Percentiles rank a stretch among this genome's conserved stretches.
phyloP scores from a whole-genome alignment of 805 yeast genomes.

The Starmerella ratchasimensis region DNA sequence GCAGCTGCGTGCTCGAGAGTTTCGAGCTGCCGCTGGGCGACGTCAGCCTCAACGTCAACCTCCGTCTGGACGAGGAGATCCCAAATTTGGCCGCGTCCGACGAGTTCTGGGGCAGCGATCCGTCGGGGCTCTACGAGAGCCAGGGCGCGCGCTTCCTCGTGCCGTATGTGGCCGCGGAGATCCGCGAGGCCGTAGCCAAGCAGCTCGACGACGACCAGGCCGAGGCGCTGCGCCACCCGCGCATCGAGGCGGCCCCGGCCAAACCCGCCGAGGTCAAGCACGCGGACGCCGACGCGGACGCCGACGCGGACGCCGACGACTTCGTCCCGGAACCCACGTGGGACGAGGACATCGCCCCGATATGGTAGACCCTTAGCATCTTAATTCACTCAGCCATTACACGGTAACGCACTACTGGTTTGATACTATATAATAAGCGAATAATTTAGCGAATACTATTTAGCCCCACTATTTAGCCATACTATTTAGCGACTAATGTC shows the following conservation, averaged over 20 bases:
- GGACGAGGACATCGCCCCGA: constrained; percentile 8
- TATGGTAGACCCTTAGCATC: too few species aligned
- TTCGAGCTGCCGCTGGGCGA: constrained; percentile 17
- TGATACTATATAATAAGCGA: too few species aligned
- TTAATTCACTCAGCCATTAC: too few species aligned
- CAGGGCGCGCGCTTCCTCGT: constrained; percentile 15
- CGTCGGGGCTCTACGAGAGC: constrained; percentile 38
- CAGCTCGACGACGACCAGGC: constrained; percentile 3
- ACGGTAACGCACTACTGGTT: too few species aligned
- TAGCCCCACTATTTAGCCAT: too few species aligned
- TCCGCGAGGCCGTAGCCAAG: constrained; percentile 14
- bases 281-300: too few species aligned
- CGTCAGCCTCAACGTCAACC: constrained; percentile 26
- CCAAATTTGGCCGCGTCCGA: constrained; percentile 67
- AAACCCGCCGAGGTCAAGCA: too few species aligned
- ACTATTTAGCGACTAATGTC: too few species aligned
- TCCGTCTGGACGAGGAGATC: constrained; percentile 37
- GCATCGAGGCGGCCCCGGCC: too few species aligned
- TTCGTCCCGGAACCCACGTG: not conserved
- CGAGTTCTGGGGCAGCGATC: constrained; percentile 59
- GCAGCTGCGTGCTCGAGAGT: constrained; percentile 5
- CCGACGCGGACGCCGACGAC: constrained; percentile 8
- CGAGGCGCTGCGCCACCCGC: too few species aligned
- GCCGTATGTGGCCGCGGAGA: constrained; percentile 16
- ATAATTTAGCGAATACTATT: too few species aligned